Conservation (phyloP, 257 asterid genomes). For the Buddleja alternifolia region DNA sequence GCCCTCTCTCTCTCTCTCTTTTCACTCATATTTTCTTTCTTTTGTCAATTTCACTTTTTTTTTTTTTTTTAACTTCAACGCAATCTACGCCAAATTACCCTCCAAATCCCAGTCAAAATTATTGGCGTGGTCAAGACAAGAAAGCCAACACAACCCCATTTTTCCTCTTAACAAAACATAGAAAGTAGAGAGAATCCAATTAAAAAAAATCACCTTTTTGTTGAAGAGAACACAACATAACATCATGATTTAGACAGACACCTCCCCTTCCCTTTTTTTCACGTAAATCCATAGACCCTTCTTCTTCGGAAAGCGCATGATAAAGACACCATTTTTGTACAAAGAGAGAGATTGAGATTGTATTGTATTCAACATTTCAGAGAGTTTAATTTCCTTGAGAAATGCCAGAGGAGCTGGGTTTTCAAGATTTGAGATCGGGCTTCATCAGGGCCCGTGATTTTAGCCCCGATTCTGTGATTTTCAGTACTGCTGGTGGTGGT, state of each 20-base stretch:
- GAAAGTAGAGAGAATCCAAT: conserved; percentile 46
- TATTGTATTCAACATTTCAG: too few species aligned
- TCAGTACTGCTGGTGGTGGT: too few species aligned
- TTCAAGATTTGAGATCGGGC: conserved; percentile 57
- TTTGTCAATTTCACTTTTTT: neutral
- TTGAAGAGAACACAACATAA: too few species aligned
- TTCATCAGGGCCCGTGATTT: conserved; percentile 61
- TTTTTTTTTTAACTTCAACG: neutral
- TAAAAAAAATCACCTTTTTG: conserved; percentile 13
- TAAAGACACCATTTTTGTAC: conserved; percentile 37
- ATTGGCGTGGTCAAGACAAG: conserved; percentile 27
- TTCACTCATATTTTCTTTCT: too few species aligned
- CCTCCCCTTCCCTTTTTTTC: conserved; percentile 41
- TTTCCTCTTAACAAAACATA: conserved; percentile 26
- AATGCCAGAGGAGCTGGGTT: conserved; percentile 60
- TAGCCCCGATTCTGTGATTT: conserved; percentile 88
- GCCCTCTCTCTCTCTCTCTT: too few species aligned
- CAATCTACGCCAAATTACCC: conserved; percentile 23
- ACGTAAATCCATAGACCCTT: conserved; percentile 39
- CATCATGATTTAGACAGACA: conserved; percentile 53
- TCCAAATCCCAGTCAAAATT: conserved; percentile 37
- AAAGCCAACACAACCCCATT: conserved; percentile 25
- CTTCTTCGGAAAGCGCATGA: conserved; percentile 18
- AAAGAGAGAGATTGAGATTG: too few species aligned
- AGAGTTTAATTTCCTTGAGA: conserved; percentile 15